Conservation (phyloP, 2,329 filamentous ascomycete species). For the Beauveria bassiana region DNA sequence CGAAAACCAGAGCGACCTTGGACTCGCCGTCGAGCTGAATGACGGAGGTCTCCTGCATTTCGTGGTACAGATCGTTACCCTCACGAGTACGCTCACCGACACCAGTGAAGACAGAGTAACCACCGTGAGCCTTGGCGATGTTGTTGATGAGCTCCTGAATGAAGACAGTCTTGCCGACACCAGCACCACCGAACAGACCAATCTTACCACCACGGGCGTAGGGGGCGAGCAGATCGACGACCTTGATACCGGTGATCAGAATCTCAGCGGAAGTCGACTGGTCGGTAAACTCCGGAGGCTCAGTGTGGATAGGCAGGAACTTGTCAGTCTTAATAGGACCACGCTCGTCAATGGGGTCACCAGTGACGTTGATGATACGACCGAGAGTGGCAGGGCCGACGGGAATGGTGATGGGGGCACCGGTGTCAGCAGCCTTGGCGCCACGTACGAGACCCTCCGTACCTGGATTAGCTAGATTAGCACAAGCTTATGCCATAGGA, state of each 20-base stretch:
- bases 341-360: conserved; percentile 99
- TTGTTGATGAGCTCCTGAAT: conserved; percentile 99
- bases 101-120: conserved; percentile 99
- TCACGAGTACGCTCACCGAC: conserved; percentile 99
- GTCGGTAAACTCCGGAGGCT: conserved; percentile 85
- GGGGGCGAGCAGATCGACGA: conserved; percentile 96
- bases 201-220: conserved; percentile 99
- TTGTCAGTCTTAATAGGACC: conserved; percentile 93
- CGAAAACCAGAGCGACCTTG: conserved; percentile 98
- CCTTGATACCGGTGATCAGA: conserved; percentile 99
- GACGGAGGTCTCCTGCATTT: conserved; percentile 99
- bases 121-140: conserved; percentile 99
- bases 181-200: conserved; percentile 99
- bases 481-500: not conserved
- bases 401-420: conserved; percentile 90
- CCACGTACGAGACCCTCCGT: conserved; percentile 99
- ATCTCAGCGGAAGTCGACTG: conserved; percentile 96
- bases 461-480: conserved; percentile 47
- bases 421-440: conserved; percentile 76
- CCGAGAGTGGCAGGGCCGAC: conserved; percentile 90
- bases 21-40: conserved; percentile 99
- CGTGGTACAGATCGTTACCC: conserved; percentile 99
- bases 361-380: conserved; percentile 99
- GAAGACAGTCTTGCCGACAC: conserved; percentile 99
- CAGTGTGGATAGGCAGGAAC: conserved; percentile 84